These are phyloP conservation scores for Fomitiporia mediterranea DNA, from an alignment of 1,284 basidiomycete species.

Conservation along the genomic window DNA sequence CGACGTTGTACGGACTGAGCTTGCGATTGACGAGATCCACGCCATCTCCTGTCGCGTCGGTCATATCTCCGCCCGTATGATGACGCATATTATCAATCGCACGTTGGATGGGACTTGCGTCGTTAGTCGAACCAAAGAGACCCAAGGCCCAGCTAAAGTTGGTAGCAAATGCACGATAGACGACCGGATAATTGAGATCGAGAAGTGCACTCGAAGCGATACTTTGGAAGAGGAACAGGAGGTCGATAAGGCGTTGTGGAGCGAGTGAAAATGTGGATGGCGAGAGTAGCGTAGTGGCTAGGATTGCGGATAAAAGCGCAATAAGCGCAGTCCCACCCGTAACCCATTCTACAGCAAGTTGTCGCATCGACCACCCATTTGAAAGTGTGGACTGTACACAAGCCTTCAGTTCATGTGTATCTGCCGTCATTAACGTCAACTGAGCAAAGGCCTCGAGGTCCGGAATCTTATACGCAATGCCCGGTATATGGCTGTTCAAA, in stretches of 20 bases:
- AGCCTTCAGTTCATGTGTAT: constrained; percentile 69
- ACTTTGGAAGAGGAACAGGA: constrained; percentile 79
- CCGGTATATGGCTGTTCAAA: constrained; percentile 57
- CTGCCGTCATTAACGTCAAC: constrained; percentile 67
- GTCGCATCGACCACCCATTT: constrained; percentile 84
- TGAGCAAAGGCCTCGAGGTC: constrained; percentile 90
- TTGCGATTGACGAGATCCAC: constrained; percentile 75
- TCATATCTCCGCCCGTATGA: constrained; percentile 73
- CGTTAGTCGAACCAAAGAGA: constrained; percentile 62
- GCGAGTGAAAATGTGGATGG: constrained; percentile 45
- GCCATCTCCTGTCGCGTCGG: constrained; percentile 52
- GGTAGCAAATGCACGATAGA: constrained; percentile 74
- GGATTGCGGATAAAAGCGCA: constrained; percentile 61
- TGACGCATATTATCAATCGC: constrained; percentile 81
- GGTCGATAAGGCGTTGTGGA: constrained; percentile 70
- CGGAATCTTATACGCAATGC: constrained; percentile 83
- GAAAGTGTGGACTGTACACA: constrained; percentile 90
- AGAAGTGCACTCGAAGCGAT: constrained; percentile 76
- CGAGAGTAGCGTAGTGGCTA: constrained; percentile 49
- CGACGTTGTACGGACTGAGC: constrained; percentile 69
- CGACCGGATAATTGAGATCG: constrained; percentile 81
- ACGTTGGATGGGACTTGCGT: constrained; percentile 57
- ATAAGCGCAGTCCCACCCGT: constrained; percentile 68
- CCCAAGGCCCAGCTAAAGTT: constrained; percentile 92
- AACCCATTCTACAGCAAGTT: constrained; percentile 73